A percentile compares a stretch with the other conserved stretches of the same genome.
Evolutionary conservation across 2,329 filamentous ascomycete species (phyloP).

Genomic region (Tolypocladium tropicale): DNA sequence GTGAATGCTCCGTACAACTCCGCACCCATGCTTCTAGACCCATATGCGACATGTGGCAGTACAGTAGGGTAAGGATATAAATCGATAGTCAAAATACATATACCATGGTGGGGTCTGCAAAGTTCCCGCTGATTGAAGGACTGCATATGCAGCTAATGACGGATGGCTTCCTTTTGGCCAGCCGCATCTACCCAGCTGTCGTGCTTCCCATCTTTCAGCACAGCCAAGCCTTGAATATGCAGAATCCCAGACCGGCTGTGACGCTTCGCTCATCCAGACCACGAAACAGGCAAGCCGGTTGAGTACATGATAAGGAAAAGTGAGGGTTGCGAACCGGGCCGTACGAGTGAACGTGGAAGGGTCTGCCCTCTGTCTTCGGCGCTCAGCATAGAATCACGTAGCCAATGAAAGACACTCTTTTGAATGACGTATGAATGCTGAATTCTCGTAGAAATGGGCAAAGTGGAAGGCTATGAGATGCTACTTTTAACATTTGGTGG

Average conservation of each 20-base stretch:
- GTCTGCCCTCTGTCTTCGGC: no score
- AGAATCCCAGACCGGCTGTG: background rate
- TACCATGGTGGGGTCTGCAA: background rate
- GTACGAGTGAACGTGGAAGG: no score
- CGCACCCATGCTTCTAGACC: background rate
- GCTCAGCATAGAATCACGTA: background rate
- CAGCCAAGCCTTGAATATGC: background rate
- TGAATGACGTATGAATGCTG: no score
- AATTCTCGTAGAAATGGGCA: no score
- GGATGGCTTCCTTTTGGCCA: no score
- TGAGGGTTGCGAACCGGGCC: background rate
- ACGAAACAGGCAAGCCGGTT: background rate
- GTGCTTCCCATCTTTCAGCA: background rate
- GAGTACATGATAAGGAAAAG: background rate
- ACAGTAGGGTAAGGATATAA: background rate
- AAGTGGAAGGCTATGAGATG: no score
- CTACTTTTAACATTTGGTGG: no score
- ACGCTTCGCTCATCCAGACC: no score
- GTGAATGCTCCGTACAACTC: background rate
- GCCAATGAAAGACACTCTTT: background rate
- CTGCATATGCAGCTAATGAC: background rate
- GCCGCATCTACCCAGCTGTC: background rate
- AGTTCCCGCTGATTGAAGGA: background rate
- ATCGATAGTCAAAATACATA: background rate
- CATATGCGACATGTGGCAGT: no score